Evolutionary conservation across 768 basidiomycete species (phyloP).

Genomic region (Collybia mongolica): DNA sequence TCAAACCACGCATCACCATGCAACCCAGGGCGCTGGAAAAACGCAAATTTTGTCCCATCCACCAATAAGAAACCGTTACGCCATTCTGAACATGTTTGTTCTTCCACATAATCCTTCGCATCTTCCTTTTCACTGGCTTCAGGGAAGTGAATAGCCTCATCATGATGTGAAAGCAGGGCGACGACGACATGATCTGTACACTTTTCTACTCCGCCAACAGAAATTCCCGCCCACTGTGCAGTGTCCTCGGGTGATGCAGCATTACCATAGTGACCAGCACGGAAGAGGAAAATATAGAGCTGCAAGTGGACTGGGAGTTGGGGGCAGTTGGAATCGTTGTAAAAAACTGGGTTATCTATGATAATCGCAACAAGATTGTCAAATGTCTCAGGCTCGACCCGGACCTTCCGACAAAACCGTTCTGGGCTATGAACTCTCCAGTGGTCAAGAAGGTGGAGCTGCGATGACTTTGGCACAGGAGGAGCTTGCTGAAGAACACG

Average conservation of each 20-base stretch:
- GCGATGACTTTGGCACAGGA: background rate
- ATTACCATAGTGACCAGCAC: constrained; percentile 10
- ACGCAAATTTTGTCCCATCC: constrained; percentile 21
- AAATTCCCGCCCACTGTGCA: background rate
- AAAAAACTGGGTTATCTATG: constrained; percentile 2
- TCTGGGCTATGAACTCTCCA: background rate
- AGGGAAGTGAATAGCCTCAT: background rate
- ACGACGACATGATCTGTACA: constrained; percentile 1
- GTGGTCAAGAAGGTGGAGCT: constrained; percentile 3
- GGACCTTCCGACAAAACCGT: constrained; percentile 1
- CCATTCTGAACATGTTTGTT: background rate
- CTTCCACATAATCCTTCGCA: background rate
- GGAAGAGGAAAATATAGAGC: constrained; percentile 7
- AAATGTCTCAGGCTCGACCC: constrained; percentile 8
- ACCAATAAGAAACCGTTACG: constrained; percentile 13
- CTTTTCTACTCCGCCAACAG: background rate
- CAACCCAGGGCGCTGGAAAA: constrained; percentile 20
- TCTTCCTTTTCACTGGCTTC: background rate
- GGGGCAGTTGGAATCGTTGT: constrained; percentile 2
- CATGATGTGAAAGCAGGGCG: constrained; percentile 1
- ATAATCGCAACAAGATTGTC: background rate
- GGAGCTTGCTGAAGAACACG: background rate
- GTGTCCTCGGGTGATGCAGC: constrained; percentile 5
- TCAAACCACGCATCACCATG: constrained; percentile 22
- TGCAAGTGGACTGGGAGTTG: constrained; percentile 11